Percentiles rank a stretch among this genome's conserved stretches.
Evolutionary conservation across 257 asterid genomes (phyloP).

Genomic region (Perilla frutescens): DNA sequence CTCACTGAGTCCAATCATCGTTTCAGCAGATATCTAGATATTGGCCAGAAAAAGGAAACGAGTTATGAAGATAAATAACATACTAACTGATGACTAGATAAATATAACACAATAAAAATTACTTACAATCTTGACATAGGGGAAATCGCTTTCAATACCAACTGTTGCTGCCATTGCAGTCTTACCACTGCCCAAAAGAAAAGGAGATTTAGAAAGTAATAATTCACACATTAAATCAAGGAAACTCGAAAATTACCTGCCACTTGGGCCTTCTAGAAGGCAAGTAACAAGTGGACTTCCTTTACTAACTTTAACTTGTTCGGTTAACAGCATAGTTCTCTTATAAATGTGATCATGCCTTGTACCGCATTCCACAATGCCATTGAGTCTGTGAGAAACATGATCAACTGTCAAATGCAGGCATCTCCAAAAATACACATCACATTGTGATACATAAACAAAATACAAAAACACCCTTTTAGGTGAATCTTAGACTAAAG

Average conservation of each 20-base stretch:
- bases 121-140: conserved; percentile 96
- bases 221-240: conserved; percentile 30
- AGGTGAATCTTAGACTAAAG: conserved; percentile 24
- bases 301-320: conserved; percentile 86
- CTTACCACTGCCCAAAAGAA: conserved; percentile 78
- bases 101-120: conserved; percentile 20
- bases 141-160: conserved; percentile 92
- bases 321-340: conserved; percentile 84
- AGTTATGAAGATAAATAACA: conserved; percentile 32
- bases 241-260: conserved; percentile 64
- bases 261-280: conserved; percentile 98
- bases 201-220: conserved; percentile 26
- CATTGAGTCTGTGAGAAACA: conserved; percentile 70
- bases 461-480: conserved; percentile 24
- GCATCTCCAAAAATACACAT: conserved; percentile 1
- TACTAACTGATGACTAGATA: conserved; percentile 22
- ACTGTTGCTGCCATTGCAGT: conserved; percentile 95
- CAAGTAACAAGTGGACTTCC: conserved; percentile 94
- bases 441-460: conserved; percentile 13
- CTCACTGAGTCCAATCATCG: conserved; percentile 97
- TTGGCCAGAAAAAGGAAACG: conserved; percentile 20
- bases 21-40: conserved; percentile 90
- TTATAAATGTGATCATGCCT: conserved; percentile 78
- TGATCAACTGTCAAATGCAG: conserved; percentile 32
- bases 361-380: conserved; percentile 83